Percentiles rank a stretch among this genome's conserved stretches.
These are phyloP conservation scores for Speleostelium caveatum DNA, from an alignment of 78 protist species.

Conservation along the genomic window DNA sequence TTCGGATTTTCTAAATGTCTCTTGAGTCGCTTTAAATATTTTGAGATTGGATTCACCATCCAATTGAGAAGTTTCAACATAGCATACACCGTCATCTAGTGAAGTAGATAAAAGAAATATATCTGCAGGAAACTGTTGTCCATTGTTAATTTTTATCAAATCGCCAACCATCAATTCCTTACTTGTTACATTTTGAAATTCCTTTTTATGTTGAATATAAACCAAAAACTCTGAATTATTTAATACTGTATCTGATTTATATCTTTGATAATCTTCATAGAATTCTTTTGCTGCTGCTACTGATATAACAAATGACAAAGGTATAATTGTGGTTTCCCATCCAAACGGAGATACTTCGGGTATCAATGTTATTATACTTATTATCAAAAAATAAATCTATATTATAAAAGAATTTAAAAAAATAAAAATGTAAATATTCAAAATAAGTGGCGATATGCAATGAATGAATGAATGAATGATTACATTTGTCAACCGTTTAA, in stretches of 20 bases:
- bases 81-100: slow-evolving; percentile 70
- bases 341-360: slow-evolving; percentile 55
- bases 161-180: slow-evolving; percentile 71
- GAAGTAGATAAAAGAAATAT: slow-evolving; percentile 25
- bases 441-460: not conserved
- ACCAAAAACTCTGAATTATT: slow-evolving; percentile 39
- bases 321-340: slow-evolving; percentile 38
- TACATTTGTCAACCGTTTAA: slow-evolving; percentile 13
- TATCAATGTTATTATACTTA: slow-evolving; percentile 45
- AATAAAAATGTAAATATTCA: too few species aligned
- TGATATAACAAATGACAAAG: slow-evolving; percentile 12
- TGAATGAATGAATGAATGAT: not conserved
- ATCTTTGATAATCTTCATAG: slow-evolving; percentile 64
- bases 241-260: slow-evolving; percentile 36
- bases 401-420: too few species aligned
- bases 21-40: slow-evolving; percentile 37
- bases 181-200: not conserved
- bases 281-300: slow-evolving; percentile 19
- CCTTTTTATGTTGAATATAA: not conserved
- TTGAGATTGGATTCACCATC: slow-evolving; percentile 75
- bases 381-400: slow-evolving; percentile 79
- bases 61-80: slow-evolving; percentile 73
- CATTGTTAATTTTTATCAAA: slow-evolving; percentile 22
- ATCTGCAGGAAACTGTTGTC: slow-evolving; percentile 76
- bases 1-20: not conserved